These are phyloP conservation scores for Aspergillus fischeri DNA, from an alignment of 2,329 filamentous ascomycete genomes.

Conservation along the genomic window DNA sequence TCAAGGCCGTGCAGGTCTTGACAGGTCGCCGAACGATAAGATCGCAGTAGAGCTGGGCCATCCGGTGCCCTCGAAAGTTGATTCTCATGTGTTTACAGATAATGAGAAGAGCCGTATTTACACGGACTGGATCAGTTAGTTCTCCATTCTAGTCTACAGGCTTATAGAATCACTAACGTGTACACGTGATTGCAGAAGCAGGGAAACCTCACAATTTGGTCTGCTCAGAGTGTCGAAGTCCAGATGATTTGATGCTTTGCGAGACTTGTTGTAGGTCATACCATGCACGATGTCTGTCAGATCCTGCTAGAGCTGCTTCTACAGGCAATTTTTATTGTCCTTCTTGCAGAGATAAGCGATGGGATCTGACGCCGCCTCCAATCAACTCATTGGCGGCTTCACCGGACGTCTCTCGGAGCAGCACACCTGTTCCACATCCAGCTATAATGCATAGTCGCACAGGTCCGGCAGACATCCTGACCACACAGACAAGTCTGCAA, in stretches of 20 bases:
- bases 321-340: conserved; percentile 21
- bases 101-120: conserved; percentile 23
- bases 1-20: neutral
- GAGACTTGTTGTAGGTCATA: conserved; percentile 31
- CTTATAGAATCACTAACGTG: conserved; percentile 2
- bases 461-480: neutral
- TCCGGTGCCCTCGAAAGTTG: neutral
- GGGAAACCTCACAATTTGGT: conserved; percentile 29
- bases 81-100: conserved; percentile 6
- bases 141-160: too few species aligned
- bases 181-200: conserved; percentile 6
- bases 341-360: conserved; percentile 20
- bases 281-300: conserved; percentile 21
- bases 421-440: conserved; percentile 3
- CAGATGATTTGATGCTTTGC: conserved; percentile 24
- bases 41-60: neutral
- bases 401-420: conserved; percentile 8
- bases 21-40: neutral
- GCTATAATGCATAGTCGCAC: neutral
- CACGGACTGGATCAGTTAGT: conserved; percentile 28
- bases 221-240: conserved; percentile 24
- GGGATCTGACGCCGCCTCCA: conserved; percentile 18
- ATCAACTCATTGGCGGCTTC: conserved; percentile 3
- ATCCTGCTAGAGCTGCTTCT: neutral
- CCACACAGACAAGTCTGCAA: neutral